Evolutionary conservation across 495 filamentous ascomycete species (phyloP).

Genomic region (Penicillium cosmopolitanum): DNA sequence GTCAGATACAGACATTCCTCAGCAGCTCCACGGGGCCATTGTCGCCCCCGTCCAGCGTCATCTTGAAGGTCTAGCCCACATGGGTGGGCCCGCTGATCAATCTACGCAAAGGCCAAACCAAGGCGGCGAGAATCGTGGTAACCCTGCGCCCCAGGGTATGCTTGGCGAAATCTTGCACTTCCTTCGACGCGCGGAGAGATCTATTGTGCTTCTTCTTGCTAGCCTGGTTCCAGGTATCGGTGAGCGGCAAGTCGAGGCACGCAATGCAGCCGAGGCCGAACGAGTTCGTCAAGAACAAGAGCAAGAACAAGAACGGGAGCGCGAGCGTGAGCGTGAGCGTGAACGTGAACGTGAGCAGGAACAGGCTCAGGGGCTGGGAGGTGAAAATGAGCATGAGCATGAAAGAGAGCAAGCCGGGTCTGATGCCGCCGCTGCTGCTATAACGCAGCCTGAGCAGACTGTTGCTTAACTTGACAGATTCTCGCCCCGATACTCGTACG

Average conservation of each 20-base stretch:
- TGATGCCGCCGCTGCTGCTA: neutral
- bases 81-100: constrained; percentile 37
- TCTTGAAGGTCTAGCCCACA: constrained; percentile 70
- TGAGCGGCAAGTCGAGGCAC: constrained; percentile 75
- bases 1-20: constrained; percentile 66
- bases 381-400: neutral
- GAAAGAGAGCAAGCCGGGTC: neutral
- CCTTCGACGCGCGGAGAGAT: constrained; percentile 69
- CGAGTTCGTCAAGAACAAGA: constrained; percentile 24
- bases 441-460: neutral
- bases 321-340: neutral
- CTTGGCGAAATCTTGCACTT: constrained; percentile 41
- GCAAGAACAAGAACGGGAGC: constrained; percentile 8
- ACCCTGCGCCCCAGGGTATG: neutral
- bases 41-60: constrained; percentile 69
- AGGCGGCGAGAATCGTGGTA: neutral
- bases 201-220: constrained; percentile 79
- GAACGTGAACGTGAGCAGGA: neutral
- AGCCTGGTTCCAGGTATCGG: constrained; percentile 85
- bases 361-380: neutral
- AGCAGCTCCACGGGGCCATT: constrained; percentile 56
- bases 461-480: neutral
- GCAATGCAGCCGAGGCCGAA: constrained; percentile 64
- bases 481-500: neutral
- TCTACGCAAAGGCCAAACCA: constrained; percentile 17